Evolutionary conservation across 1,284 basidiomycete genomes (phyloP).

Genomic region (Cutaneotrichosporon arboriforme): DNA sequence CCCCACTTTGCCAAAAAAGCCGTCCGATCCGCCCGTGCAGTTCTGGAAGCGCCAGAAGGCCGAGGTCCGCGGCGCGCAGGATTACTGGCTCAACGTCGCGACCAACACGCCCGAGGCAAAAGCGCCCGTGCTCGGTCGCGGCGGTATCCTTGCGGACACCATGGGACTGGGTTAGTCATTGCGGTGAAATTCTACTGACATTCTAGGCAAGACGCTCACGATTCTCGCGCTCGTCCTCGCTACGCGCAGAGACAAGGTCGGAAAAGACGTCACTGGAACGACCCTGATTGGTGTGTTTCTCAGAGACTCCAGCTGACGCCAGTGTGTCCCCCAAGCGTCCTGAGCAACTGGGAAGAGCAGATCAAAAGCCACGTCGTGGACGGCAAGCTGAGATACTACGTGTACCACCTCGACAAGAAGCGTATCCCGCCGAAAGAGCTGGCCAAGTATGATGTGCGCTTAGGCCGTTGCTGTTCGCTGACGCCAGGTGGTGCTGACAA

Average conservation of each 20-base stretch:
- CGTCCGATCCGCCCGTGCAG: conserved; percentile 68
- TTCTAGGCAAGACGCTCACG: conserved; percentile 69
- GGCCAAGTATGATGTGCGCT: conserved; percentile 57
- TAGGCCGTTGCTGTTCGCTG: not conserved
- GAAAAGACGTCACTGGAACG: conserved; percentile 54
- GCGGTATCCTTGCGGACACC: conserved; percentile 78
- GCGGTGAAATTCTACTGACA: not conserved
- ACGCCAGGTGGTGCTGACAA: conserved; percentile 67
- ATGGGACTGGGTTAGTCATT: conserved; percentile 60
- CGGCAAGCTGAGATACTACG: conserved; percentile 56
- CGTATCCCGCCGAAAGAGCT: conserved; percentile 59
- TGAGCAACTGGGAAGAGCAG: conserved; percentile 89
- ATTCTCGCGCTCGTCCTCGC: conserved; percentile 70
- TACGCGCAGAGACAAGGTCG: conserved; percentile 61
- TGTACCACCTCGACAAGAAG: conserved; percentile 63
- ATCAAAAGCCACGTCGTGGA: conserved; percentile 66
- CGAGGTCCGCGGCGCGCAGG: conserved; percentile 47
- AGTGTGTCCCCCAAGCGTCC: conserved; percentile 80
- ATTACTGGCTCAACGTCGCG: conserved; percentile 56
- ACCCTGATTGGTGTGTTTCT: conserved; percentile 66
- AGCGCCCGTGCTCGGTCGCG: conserved; percentile 65
- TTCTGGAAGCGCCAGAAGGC: conserved; percentile 68
- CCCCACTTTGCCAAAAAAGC: conserved; percentile 61
- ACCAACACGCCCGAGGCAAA: conserved; percentile 68
- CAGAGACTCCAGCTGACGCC: conserved; percentile 3